phyloP scores from a whole-genome alignment of 2,329 filamentous ascomycete species.

The Aspergillus texensis region DNA sequence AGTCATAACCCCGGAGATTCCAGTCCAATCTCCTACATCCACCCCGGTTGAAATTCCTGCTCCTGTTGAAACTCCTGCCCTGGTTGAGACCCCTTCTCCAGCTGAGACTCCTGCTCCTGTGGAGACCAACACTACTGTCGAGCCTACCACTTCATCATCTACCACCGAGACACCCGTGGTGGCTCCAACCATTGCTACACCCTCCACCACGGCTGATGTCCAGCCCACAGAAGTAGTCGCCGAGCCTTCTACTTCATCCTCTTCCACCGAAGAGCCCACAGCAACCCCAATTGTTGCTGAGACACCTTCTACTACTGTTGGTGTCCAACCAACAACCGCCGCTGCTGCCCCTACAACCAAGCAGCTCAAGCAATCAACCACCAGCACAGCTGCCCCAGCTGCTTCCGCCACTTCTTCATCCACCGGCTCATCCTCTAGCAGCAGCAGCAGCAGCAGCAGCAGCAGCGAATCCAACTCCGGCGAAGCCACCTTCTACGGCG shows the following conservation, averaged over 20 bases:
- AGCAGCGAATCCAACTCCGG: constrained; percentile 33
- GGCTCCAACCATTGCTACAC: neutral
- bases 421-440: constrained; percentile 14
- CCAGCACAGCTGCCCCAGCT: constrained; percentile 12
- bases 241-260: constrained; percentile 1
- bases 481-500: constrained; percentile 57
- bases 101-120: constrained; percentile 1
- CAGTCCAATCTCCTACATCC: constrained; percentile 5
- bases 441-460: neutral
- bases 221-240: neutral
- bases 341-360: neutral
- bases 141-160: constrained; percentile 2
- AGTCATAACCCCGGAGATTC: constrained; percentile 7
- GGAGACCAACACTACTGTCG: neutral
- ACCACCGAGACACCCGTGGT: constrained; percentile 4
- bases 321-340: constrained; percentile 1
- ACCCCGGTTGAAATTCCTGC: constrained; percentile 11
- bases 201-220: neutral
- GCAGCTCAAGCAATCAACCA: neutral
- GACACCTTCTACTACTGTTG: neutral
- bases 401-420: constrained; percentile 15
- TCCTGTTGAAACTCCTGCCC: neutral
- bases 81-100: constrained; percentile 10
- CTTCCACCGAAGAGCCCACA: constrained; percentile 4
- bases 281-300: neutral